A percentile compares a stretch with the other conserved stretches of the same genome.
These are phyloP conservation scores for Beauveria rudraprayagi DNA, from an alignment of 2,329 filamentous ascomycete genomes.

Conservation along the genomic window DNA sequence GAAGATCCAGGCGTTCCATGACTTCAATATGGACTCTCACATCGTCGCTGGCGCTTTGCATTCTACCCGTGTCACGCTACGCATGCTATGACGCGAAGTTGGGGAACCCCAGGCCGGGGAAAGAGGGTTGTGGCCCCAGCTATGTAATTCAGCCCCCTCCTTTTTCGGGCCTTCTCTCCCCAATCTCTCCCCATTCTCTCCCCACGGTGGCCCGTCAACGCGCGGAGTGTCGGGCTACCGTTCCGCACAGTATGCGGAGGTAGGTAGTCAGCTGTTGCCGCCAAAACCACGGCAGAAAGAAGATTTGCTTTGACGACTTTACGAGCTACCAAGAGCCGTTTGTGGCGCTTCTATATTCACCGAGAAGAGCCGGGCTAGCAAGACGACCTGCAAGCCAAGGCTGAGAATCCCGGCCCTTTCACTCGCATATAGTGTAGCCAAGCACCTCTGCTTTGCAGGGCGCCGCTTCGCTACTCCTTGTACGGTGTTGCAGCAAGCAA, in stretches of 20 bases:
- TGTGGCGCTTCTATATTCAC: not conserved
- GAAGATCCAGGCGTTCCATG: not conserved
- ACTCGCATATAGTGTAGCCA: not conserved
- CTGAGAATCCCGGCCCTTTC: not conserved
- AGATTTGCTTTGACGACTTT: not conserved
- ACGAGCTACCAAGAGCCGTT: not conserved
- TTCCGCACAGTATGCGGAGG: not conserved
- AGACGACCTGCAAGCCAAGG: not conserved
- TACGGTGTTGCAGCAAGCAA: not conserved
- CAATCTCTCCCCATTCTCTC: not conserved
- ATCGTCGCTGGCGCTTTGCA: not conserved
- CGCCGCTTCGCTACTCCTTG: not conserved
- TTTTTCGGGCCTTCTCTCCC: constrained; percentile 10
- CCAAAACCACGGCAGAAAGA: not conserved
- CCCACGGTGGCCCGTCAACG: not conserved
- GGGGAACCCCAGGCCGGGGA: not conserved
- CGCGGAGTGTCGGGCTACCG: constrained; percentile 5
- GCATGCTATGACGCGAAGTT: not conserved
- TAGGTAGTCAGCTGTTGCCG: not conserved
- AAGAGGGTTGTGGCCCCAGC: not conserved
- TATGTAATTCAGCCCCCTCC: not conserved
- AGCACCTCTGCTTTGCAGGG: not conserved
- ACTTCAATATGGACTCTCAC: not conserved
- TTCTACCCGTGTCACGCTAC: not conserved
- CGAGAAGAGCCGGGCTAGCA: not conserved